These are phyloP conservation scores for Trapa incisa DNA, from an alignment of 345 rosid genomes.

Conservation along the genomic window DNA sequence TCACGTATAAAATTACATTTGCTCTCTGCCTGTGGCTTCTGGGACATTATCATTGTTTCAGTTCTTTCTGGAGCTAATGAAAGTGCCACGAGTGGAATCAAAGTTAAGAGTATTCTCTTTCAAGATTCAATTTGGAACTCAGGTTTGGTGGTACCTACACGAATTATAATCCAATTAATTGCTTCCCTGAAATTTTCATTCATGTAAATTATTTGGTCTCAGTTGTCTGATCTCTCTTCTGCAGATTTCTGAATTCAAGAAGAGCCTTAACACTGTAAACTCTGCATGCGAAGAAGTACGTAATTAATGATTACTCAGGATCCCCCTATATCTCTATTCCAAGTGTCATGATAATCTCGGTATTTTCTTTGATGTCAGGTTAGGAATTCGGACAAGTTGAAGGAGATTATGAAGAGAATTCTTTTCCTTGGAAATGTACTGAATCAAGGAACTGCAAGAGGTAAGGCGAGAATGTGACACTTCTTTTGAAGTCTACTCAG, in stretches of 20 bases:
- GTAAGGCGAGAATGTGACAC: slow-evolving; percentile 20
- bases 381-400: slow-evolving; percentile 64
- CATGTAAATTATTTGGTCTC: slow-evolving; percentile 6
- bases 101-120: slow-evolving; percentile 91
- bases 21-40: not conserved
- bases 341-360: slow-evolving; percentile 1
- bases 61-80: slow-evolving; percentile 93
- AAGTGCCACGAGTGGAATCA: slow-evolving; percentile 97
- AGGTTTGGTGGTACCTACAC: slow-evolving; percentile 56
- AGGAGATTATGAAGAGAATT: slow-evolving; percentile 91
- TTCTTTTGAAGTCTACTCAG: not conserved
- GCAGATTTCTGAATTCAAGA: slow-evolving; percentile 78
- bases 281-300: slow-evolving; percentile 91
- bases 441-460: slow-evolving; percentile 99
- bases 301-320: slow-evolving; percentile 6
- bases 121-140: slow-evolving; percentile 84
- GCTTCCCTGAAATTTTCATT: not conserved
- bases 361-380: slow-evolving; percentile 35
- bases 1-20: not conserved
- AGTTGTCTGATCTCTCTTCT: slow-evolving; percentile 12
- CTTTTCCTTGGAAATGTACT: slow-evolving; percentile 78
- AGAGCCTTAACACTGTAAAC: slow-evolving; percentile 70
- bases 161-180: slow-evolving; percentile 9
- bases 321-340: not conserved
- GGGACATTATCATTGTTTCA: slow-evolving; percentile 12